A percentile compares a stretch with the other conserved stretches of the same genome.
These are phyloP conservation scores for Trematosphaeria pertusa DNA, from an alignment of 2,329 filamentous ascomycete species.

Conservation along the genomic window DNA sequence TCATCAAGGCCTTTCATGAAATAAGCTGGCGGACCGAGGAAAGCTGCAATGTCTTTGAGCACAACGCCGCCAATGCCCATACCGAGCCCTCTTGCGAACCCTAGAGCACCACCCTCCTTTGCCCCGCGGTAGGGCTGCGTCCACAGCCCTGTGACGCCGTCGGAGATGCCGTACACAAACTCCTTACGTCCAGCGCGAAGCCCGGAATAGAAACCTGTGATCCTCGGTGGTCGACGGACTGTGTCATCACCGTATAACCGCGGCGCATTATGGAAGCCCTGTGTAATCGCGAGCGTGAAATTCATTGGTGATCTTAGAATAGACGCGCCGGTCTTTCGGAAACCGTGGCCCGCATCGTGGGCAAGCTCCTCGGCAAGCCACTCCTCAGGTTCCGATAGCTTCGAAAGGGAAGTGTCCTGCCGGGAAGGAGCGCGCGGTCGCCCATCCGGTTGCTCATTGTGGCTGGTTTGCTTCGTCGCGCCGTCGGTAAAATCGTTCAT, in stretches of 20 bases:
- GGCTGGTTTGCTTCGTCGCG: constrained; percentile 16
- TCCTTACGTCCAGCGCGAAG: constrained; percentile 66
- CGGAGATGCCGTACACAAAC: constrained; percentile 69
- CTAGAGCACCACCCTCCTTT: constrained; percentile 61
- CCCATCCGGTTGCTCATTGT: constrained; percentile 6
- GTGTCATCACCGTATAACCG: constrained; percentile 74
- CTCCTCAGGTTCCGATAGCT: constrained; percentile 40
- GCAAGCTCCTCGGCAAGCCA: constrained; percentile 46
- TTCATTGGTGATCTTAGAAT: constrained; percentile 66
- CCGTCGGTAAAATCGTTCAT: constrained; percentile 23
- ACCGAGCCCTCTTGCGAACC: constrained; percentile 61
- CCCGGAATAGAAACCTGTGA: constrained; percentile 71
- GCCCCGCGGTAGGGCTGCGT: constrained; percentile 66
- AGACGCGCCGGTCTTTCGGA: constrained; percentile 60
- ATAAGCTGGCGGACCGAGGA: constrained; percentile 68
- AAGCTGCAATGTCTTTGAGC: constrained; percentile 68
- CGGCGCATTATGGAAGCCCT: constrained; percentile 75
- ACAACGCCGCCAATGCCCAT: constrained; percentile 70
- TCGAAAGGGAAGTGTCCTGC: constrained; percentile 38
- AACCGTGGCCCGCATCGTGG: constrained; percentile 60
- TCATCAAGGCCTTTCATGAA: constrained; percentile 70
- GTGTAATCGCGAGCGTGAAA: constrained; percentile 66
- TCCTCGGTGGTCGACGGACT: constrained; percentile 67
- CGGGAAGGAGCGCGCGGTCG: constrained; percentile 21
- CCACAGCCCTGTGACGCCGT: constrained; percentile 69